Evolutionary conservation across 1,284 basidiomycete species (phyloP).

Genomic region (Sparassis latifolia): DNA sequence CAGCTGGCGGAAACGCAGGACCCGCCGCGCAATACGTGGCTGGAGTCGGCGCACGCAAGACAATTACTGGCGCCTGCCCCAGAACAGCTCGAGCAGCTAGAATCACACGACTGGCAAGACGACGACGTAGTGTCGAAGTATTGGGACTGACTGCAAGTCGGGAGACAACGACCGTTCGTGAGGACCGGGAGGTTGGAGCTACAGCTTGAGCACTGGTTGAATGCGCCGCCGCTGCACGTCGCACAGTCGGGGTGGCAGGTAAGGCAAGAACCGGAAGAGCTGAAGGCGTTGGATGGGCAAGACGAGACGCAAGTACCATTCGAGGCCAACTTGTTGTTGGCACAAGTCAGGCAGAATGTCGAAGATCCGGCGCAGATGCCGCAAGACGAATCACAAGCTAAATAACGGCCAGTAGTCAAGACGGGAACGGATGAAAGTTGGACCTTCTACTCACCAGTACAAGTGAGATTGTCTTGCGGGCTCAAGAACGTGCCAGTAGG

Average conservation of each 20-base stretch:
- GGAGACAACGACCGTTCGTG: constrained; percentile 64
- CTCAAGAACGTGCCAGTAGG: constrained; percentile 67
- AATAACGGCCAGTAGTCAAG: background rate
- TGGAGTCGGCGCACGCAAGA: constrained; percentile 62
- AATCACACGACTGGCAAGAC: constrained; percentile 64
- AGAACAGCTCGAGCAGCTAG: constrained; percentile 68
- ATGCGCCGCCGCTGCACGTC: constrained; percentile 63
- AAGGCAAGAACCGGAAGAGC: constrained; percentile 56
- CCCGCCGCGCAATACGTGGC: constrained; percentile 56
- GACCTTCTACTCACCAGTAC: constrained; percentile 38
- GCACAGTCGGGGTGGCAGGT: constrained; percentile 78
- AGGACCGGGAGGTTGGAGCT: constrained; percentile 62
- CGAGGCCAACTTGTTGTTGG: constrained; percentile 55
- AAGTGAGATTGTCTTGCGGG: constrained; percentile 64
- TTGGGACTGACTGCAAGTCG: constrained; percentile 64
- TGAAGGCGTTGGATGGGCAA: constrained; percentile 68
- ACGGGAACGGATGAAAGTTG: too few species aligned
- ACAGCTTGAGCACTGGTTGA: constrained; percentile 74
- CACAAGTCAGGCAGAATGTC: constrained; percentile 67
- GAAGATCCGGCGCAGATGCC: constrained; percentile 59
- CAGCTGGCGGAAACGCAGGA: constrained; percentile 60
- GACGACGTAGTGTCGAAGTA: constrained; percentile 63
- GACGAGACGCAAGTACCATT: constrained; percentile 64
- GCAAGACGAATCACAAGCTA: constrained; percentile 73
- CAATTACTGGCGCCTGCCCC: constrained; percentile 59